Evolutionary conservation across 352 stramenopile genomes (phyloP).

Genomic region (Globisporangium emineosum): DNA sequence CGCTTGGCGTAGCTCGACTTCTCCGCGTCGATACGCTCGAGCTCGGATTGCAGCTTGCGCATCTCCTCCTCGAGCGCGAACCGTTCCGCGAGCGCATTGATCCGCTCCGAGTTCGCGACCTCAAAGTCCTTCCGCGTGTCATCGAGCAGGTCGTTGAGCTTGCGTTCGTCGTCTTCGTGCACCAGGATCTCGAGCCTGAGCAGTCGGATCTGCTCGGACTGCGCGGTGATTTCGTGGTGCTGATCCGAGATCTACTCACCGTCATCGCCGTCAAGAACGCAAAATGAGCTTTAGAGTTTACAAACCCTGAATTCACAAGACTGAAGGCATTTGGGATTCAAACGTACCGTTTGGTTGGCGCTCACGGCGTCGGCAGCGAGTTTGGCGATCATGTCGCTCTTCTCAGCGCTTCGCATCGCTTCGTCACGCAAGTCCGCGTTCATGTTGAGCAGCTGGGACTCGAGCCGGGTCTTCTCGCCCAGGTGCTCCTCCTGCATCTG

Average conservation of each 20-base stretch:
- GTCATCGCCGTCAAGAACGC: background rate
- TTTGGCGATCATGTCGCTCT: slow-evolving; percentile 47
- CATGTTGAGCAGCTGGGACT: slow-evolving; percentile 26
- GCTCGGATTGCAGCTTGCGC: slow-evolving; percentile 43
- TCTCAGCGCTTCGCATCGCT: slow-evolving; percentile 31
- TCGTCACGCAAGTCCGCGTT: slow-evolving; percentile 38
- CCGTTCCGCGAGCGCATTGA: slow-evolving; percentile 59
- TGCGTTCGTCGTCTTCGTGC: slow-evolving; percentile 62
- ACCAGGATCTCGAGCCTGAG: slow-evolving; percentile 67
- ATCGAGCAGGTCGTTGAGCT: slow-evolving; percentile 57
- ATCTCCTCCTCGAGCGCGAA: slow-evolving; percentile 66
- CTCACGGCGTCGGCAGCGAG: slow-evolving; percentile 36
- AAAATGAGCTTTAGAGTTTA: background rate
- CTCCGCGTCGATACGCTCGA: slow-evolving; percentile 51
- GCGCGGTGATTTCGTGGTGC: slow-evolving; percentile 25
- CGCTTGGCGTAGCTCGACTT: slow-evolving; percentile 59
- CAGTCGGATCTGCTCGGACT: slow-evolving; percentile 51
- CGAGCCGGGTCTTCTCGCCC: slow-evolving; percentile 34
- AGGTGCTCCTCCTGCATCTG: slow-evolving; percentile 49
- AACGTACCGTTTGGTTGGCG: slow-evolving; percentile 32
- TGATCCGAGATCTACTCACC: slow-evolving; percentile 36
- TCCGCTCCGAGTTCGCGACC: slow-evolving; percentile 58
- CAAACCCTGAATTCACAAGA: background rate
- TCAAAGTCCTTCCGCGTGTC: slow-evolving; percentile 59
- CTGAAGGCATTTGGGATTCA: too few species aligned